Conservation (phyloP, 768 basidiomycete genomes). For the Sistotremastrum suecicum region DNA sequence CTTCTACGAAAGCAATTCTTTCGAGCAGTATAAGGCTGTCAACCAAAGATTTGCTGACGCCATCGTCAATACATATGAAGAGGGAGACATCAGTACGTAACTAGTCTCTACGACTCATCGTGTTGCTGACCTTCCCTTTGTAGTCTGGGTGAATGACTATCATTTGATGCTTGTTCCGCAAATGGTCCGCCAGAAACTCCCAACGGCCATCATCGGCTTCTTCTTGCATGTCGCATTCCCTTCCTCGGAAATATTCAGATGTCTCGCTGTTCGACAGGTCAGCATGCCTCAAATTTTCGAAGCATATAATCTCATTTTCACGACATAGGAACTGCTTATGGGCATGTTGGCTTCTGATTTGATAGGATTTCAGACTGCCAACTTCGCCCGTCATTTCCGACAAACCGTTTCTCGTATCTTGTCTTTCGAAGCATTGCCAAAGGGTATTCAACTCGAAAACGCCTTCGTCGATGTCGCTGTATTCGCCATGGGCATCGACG, state of each 20-base stretch:
- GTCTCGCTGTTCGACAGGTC: constrained; percentile 56
- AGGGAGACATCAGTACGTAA: constrained; percentile 65
- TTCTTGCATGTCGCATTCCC: constrained; percentile 98
- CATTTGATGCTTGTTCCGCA: constrained; percentile 88
- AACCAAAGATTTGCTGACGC: constrained; percentile 83
- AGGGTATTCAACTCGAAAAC: constrained; percentile 58
- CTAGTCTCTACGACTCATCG: neutral
- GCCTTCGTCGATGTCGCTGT: constrained; percentile 76
- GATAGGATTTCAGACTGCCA: constrained; percentile 84
- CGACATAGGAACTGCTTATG: constrained; percentile 45
- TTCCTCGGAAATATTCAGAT: constrained; percentile 89
- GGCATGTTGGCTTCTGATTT: constrained; percentile 91
- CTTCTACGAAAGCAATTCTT: constrained; percentile 69
- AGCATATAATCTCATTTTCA: constrained; percentile 4
- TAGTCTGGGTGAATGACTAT: constrained; percentile 87
- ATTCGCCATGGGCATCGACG: constrained; percentile 88
- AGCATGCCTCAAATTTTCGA: neutral
- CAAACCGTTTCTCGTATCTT: constrained; percentile 75
- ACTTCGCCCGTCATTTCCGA: constrained; percentile 71
- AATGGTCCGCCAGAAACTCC: constrained; percentile 59
- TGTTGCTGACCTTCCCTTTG: neutral
- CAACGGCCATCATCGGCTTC: constrained; percentile 70
- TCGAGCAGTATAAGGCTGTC: constrained; percentile 76
- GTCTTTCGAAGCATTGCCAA: constrained; percentile 67
- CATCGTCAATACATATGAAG: constrained; percentile 66